Evolutionary conservation across 192 early-diverging fungal species (phyloP), one percentile per base, ranked within the genome.

Genomic region (Coemansia sp.): DNA sequence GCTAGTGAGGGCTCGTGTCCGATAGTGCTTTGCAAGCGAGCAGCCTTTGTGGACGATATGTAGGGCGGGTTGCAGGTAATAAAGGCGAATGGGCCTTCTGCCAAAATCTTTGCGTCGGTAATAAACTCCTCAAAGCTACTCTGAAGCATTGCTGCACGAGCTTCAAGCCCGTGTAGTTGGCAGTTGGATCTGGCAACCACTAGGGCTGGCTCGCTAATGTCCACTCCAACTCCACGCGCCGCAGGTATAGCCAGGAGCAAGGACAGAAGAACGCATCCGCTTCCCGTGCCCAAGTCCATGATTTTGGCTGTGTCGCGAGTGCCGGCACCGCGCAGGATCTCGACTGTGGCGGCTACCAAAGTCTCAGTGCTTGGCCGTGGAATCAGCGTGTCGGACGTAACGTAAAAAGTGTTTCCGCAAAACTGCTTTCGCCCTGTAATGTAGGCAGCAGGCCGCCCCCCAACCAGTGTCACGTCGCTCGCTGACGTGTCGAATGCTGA

Each of bases 11-110:
- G 91, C 62, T 93, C 91, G 59, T 87, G 71, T 15, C 71, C 80
- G 25, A 84, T 68, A 15, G 82, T 73, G 29, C 68, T 49, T 5
- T 76, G 59, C 62, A 82, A 68, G 9, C 70, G 60, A 0, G 60
- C 70, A 1, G 67, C 83, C 11, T 69, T 82, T 5, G 49, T 70
- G 4, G 58, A 31, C 20, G 86, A 76, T 24, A 93, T 70, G 53
- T 93, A 93, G 0, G 92, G 92, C 22, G 92, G 92, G 54, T 93
- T 93, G 62, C 90, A 92, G 2, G 89, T 81, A 6, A 93, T 73
- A 31, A 89, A 49, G 70, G 92, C 88, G 35, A 86, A 87, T 0
- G 85, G 76, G 0, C 65, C 51, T 10, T 66, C 31, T 6, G 43
- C 29, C 31, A 65, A 8, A 17, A 84, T 45, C 8, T 20, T 17